Percentiles rank a stretch among this genome's conserved stretches.
Conservation (phyloP, 2,329 filamentous ascomycete species). For the Xylariaceae sp. region DNA sequence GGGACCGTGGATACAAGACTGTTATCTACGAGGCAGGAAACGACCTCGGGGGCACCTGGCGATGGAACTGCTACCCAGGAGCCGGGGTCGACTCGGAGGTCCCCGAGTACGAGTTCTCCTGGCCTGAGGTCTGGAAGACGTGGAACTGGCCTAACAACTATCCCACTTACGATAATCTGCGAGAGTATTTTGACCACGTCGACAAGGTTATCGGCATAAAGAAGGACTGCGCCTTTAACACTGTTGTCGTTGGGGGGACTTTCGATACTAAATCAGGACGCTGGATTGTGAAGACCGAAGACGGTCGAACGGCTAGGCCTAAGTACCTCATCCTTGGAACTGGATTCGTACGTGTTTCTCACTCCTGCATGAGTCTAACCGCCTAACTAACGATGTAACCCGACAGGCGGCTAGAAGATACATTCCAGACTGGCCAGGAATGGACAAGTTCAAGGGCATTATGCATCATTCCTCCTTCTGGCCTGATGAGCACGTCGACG, state of each 20-base stretch:
- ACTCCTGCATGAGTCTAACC: too few species aligned
- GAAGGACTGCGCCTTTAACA: constrained; percentile 48
- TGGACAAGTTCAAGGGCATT: constrained; percentile 61
- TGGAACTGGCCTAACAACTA: constrained; percentile 49
- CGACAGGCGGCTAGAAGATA: constrained; percentile 59
- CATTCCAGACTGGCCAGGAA: constrained; percentile 61
- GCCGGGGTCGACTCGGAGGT: constrained; percentile 43
- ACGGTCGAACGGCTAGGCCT: constrained; percentile 42
- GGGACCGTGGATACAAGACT: constrained; percentile 39
- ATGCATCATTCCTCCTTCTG: constrained; percentile 64
- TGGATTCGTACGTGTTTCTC: constrained; percentile 42
- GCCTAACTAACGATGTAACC: not conserved
- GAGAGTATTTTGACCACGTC: constrained; percentile 50
- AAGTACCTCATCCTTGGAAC: constrained; percentile 50
- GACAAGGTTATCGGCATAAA: constrained; percentile 47
- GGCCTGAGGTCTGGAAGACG: constrained; percentile 44
- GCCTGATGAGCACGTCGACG: constrained; percentile 59
- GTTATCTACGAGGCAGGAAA: constrained; percentile 43
- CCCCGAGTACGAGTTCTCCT: constrained; percentile 39
- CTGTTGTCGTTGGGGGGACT: constrained; percentile 43
- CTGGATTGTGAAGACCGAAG: constrained; percentile 49
- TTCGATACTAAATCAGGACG: constrained; percentile 41
- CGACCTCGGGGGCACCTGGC: constrained; percentile 47
- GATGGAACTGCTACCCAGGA: constrained; percentile 48
- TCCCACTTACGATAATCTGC: constrained; percentile 44